These are phyloP conservation scores for Pythium volutum DNA, from an alignment of 352 stramenopile genomes.

Conservation along the genomic window DNA sequence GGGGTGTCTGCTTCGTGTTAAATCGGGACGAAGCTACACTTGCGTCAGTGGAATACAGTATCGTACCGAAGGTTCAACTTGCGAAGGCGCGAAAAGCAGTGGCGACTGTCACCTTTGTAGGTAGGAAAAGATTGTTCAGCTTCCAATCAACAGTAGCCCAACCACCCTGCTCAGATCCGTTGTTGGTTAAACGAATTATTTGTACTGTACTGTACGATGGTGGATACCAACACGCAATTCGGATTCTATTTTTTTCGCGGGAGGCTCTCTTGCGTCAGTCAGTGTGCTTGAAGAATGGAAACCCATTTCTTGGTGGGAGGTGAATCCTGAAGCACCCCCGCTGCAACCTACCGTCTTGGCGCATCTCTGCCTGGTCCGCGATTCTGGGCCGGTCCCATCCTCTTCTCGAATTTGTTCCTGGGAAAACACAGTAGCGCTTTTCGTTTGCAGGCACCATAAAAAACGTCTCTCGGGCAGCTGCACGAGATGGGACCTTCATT, in stretches of 20 bases:
- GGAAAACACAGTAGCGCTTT: too few relatives aligned
- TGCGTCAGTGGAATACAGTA: neutral
- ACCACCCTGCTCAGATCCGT: too few relatives aligned
- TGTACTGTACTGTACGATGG: neutral
- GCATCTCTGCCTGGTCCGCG: neutral
- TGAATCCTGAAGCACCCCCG: conserved; percentile 15
- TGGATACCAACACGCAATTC: neutral
- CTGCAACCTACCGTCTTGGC: neutral
- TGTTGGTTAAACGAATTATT: too few relatives aligned
- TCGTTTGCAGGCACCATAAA: conserved; percentile 1
- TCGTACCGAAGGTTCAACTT: neutral
- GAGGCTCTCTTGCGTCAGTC: conserved; percentile 13
- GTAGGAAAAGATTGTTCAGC: too few relatives aligned
- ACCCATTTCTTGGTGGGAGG: too few relatives aligned
- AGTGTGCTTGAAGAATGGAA: neutral
- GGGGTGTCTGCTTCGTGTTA: neutral
- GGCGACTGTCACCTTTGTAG: neutral
- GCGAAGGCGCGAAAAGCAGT: neutral
- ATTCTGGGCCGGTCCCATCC: neutral
- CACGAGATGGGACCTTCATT: neutral
- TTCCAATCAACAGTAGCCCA: too few relatives aligned
- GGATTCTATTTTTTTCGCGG: neutral
- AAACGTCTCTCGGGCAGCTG: conserved; percentile 3
- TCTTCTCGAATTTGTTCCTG: neutral
- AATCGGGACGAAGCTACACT: neutral